Evolutionary conservation across 2,329 filamentous ascomycete genomes (phyloP).

Genomic region (Domatiomyces catenatus): DNA sequence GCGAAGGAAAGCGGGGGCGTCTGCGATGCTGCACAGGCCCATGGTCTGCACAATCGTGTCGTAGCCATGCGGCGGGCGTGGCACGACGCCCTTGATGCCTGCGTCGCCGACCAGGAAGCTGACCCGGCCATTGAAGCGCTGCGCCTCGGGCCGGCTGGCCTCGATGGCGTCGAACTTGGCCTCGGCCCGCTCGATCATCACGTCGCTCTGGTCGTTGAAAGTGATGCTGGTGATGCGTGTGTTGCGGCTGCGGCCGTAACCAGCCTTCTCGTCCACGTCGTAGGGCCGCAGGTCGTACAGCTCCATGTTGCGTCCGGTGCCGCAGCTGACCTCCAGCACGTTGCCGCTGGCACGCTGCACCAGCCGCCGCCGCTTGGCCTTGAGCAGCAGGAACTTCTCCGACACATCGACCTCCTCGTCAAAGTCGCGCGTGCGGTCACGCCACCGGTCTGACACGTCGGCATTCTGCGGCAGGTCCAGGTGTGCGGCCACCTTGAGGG

Average conservation of each 20-base stretch:
- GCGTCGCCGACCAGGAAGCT: constrained; percentile 15
- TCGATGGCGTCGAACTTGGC: constrained; percentile 26
- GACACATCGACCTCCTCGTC: constrained; percentile 32
- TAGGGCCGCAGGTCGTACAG: constrained; percentile 27
- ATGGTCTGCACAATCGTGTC: constrained; percentile 37
- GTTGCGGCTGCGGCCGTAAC: constrained; percentile 14
- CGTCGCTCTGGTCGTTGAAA: constrained; percentile 33
- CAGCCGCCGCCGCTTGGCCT: constrained; percentile 27
- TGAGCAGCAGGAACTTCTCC: constrained; percentile 28
- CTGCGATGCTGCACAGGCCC: constrained; percentile 32
- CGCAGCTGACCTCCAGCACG: constrained; percentile 35
- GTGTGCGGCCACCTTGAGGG: constrained; percentile 16
- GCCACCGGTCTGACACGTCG: constrained; percentile 34
- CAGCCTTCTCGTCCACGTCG: constrained; percentile 2
- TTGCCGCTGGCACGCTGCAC: constrained; percentile 29
- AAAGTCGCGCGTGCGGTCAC: constrained; percentile 28
- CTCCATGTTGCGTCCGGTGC: constrained; percentile 34
- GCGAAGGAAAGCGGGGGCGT: constrained; percentile 13
- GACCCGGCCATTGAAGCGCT: constrained; percentile 10
- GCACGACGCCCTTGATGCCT: constrained; percentile 6
- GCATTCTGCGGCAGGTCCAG: constrained; percentile 14
- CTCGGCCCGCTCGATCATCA: constrained; percentile 33
- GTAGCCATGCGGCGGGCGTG: constrained; percentile 19
- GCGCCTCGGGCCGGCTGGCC: constrained; percentile 2
- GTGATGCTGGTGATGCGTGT: constrained; percentile 26